phyloP scores from a whole-genome alignment of 192 early-diverging fungal genomes.

The Gaertneriomyces semiglobifer region DNA sequence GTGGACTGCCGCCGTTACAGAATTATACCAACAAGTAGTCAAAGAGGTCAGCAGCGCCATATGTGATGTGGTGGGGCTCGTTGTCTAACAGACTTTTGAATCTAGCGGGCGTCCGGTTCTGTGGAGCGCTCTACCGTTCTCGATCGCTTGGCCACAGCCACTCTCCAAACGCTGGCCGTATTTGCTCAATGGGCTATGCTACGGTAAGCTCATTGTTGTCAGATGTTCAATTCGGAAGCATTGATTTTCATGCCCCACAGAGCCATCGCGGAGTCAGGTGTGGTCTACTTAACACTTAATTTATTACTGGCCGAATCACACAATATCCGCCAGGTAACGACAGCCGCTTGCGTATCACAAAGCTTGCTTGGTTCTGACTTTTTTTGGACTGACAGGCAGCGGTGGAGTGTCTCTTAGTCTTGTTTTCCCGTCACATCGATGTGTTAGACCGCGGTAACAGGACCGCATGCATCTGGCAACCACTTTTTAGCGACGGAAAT shows the following conservation, averaged over 20 bases:
- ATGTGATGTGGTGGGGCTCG: not conserved
- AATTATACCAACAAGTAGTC: conserved; percentile 24
- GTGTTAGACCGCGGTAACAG: conserved; percentile 11
- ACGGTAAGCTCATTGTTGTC: conserved; percentile 7
- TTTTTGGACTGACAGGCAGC: conserved; percentile 34
- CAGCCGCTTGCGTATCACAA: not conserved
- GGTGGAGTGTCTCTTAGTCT: conserved; percentile 47
- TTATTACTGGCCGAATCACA: conserved; percentile 30
- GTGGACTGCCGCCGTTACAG: conserved; percentile 29
- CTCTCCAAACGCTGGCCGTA: conserved; percentile 39
- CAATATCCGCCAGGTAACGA: conserved; percentile 19
- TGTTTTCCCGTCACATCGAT: conserved; percentile 28
- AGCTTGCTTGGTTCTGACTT: not conserved
- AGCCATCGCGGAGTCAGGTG: conserved; percentile 29
- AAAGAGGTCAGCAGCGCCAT: not conserved
- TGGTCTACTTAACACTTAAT: conserved; percentile 19
- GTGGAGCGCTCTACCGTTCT: not conserved
- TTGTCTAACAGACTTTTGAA: not conserved
- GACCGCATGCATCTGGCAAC: conserved; percentile 11
- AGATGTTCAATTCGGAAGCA: not conserved
- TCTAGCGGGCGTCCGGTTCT: not conserved
- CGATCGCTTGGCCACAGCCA: conserved; percentile 21
- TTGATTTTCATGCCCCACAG: conserved; percentile 12
- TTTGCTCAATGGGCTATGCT: conserved; percentile 27
- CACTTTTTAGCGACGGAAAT: conserved; percentile 12